Percentiles rank a stretch among this genome's conserved stretches.
Conservation (phyloP, 805 yeast genomes). For the Cyberlindnera mrakii region DNA sequence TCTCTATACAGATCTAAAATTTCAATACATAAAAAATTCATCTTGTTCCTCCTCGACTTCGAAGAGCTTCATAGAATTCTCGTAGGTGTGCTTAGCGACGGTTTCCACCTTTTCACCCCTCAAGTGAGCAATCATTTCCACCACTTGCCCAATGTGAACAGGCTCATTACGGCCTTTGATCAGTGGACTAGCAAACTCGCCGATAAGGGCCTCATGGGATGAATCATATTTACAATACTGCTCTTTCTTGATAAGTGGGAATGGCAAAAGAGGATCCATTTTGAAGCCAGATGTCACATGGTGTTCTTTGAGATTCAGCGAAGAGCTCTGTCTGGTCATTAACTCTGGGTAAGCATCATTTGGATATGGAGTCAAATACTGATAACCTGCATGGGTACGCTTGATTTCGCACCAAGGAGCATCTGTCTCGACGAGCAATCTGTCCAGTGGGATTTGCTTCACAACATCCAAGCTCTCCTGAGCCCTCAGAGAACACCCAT, state of each 20-base stretch:
- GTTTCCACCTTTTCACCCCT: constrained; percentile 35
- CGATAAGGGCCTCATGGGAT: constrained; percentile 23
- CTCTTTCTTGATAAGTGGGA: constrained; percentile 62
- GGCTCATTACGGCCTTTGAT: constrained; percentile 92
- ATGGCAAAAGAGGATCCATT: constrained; percentile 50
- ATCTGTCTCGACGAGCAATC: constrained; percentile 83
- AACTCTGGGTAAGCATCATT: constrained; percentile 46
- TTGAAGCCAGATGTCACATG: constrained; percentile 18
- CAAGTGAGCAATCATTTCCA: constrained; percentile 55
- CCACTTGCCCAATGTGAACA: constrained; percentile 75
- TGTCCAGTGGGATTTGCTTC: constrained; percentile 58
- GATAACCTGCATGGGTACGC: constrained; percentile 70
- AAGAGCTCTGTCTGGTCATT: constrained; percentile 16
- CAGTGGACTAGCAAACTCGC: constrained; percentile 33
- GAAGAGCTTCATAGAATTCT: constrained; percentile 45
- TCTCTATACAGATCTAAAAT: background rate
- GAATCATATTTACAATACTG: constrained; percentile 34
- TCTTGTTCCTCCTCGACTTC: constrained; percentile 22
- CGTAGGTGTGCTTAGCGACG: constrained; percentile 45
- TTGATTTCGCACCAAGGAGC: constrained; percentile 98
- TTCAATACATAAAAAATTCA: constrained; percentile 11
- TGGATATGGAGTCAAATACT: constrained; percentile 49
- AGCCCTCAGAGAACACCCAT: constrained; percentile 88
- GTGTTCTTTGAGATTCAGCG: constrained; percentile 6
- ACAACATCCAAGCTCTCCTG: constrained; percentile 68